phyloP scores from a whole-genome alignment of 2,329 filamentous ascomycete species.

The Aspergillus sp. region DNA sequence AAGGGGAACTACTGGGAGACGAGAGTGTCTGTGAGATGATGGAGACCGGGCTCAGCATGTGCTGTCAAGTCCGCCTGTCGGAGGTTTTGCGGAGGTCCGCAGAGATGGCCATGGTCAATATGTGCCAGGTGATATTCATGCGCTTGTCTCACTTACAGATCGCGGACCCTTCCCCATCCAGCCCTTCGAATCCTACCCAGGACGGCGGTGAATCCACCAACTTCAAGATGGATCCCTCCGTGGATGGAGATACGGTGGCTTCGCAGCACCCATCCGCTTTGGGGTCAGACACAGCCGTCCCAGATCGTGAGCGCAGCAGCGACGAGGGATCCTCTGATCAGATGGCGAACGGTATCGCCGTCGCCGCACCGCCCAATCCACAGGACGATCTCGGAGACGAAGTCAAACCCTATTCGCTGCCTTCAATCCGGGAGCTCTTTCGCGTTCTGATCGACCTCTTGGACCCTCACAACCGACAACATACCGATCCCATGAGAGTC shows the following conservation, averaged over 20 bases:
- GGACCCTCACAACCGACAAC: conserved; percentile 86
- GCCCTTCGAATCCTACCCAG: conserved; percentile 60
- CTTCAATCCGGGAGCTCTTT: conserved; percentile 92
- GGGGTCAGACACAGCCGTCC: conserved; percentile 34
- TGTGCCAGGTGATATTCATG: conserved; percentile 98
- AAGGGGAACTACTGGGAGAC: conserved; percentile 89
- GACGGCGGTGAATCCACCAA: conserved; percentile 65
- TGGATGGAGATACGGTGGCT: conserved; percentile 62
- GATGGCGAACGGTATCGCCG: conserved; percentile 29
- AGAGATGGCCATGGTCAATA: conserved; percentile 95
- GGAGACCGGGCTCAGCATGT: conserved; percentile 95
- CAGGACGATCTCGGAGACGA: conserved; percentile 49
- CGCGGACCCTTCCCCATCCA: conserved; percentile 65
- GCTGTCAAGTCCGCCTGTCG: conserved; percentile 87
- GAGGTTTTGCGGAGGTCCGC: conserved; percentile 87
- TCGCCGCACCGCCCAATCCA: conserved; percentile 34
- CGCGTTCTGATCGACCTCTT: conserved; percentile 89
- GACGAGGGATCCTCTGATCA: conserved; percentile 34
- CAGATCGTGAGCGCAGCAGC: conserved; percentile 31
- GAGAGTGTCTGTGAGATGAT: conserved; percentile 99
- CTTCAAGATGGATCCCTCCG: conserved; percentile 79
- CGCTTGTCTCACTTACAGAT: conserved; percentile 83
- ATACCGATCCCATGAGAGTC: conserved; percentile 92
- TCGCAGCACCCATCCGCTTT: conserved; percentile 47
- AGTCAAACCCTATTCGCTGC: conserved; percentile 85